Percentiles rank a stretch among this genome's conserved stretches.
Evolutionary conservation across 192 early-diverging fungal genomes (phyloP).

Genomic region (Podila horticola): DNA sequence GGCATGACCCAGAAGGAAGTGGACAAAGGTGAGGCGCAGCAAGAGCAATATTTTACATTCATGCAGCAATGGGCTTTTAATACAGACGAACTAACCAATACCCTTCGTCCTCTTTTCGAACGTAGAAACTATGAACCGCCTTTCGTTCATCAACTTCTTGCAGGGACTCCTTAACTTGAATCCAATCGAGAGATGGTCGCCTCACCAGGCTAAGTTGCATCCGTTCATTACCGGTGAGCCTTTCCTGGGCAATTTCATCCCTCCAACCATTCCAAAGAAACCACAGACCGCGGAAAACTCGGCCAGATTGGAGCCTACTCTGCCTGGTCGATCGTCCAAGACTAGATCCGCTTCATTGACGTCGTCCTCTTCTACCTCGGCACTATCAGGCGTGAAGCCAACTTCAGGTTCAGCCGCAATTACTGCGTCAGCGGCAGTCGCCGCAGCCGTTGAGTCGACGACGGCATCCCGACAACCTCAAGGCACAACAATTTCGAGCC

Average conservation of each 20-base stretch:
- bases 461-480: slow-evolving; percentile 6
- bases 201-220: slow-evolving; percentile 92
- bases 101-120: background rate
- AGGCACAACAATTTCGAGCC: background rate
- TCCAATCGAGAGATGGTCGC: slow-evolving; percentile 94
- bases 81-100: no score
- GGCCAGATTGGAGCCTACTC: slow-evolving; percentile 29
- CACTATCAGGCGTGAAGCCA: background rate
- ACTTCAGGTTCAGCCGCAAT: background rate
- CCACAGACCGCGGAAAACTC: slow-evolving; percentile 39
- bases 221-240: slow-evolving; percentile 95
- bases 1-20: slow-evolving; percentile 71
- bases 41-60: slow-evolving; percentile 13
- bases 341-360: slow-evolving; percentile 19
- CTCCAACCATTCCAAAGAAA: slow-evolving; percentile 58
- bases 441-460: background rate
- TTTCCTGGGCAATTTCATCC: slow-evolving; percentile 76
- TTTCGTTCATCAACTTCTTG: slow-evolving; percentile 92
- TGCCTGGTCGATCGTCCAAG: slow-evolving; percentile 28
- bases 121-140: slow-evolving; percentile 76
- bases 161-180: slow-evolving; percentile 91
- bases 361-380: slow-evolving; percentile 9
- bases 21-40: slow-evolving; percentile 71
- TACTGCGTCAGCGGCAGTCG: no score
- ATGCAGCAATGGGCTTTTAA: no score